Base-by-base conservation (phyloP, 1,284 basidiomycete species). In the Ceratobasidium papillatum region DNA sequence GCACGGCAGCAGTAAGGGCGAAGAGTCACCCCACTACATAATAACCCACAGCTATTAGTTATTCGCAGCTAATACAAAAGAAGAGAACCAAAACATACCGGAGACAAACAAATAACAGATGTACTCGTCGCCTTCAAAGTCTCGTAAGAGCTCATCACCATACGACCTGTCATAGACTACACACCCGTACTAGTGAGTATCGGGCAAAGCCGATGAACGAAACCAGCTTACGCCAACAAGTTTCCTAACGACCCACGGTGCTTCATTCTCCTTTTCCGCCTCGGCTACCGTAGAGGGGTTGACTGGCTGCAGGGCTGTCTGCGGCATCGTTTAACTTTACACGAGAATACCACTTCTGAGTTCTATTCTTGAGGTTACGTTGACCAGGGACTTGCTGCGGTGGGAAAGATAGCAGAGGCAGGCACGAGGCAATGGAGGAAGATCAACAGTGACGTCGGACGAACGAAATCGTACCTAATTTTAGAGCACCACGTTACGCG, bases 71-170 rank as follows among this genome's bases (percentile, higher is more conserved):
- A 32, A 32, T 45, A 32, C 47, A 74, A 19, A 25, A 62, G 2
- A 30, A 56, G 66, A 61, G 71, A 47, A 66, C 47, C 76, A 66
- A 51, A 30, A 83, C 86, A 77, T 79, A 89, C 88, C 74, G 89
- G 88, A 7, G 88, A 89, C 58, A 90, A 83, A 80, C 89, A 90
- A 17, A 90, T 79, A 22, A 90, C 84, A 71, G 81, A 88, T 2
- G 87, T 89, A 19, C 89, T 88, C 30, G 88, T 85, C 0, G 89
- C 88, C 61, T 87, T 83, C 38, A 90, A 80, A 30, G 87, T 87
- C 81, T 90, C 88, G 80, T 88, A 89, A 3, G 88, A 88, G 12
- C 88, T 88, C 84, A 89, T 85, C n/a, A 89, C 87, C 73, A 90
- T 87, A 71, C 89, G 82, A 12, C 89, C 89, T 3, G 88, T 87